Percentiles rank a stretch among this genome's conserved stretches.
phyloP scores from a whole-genome alignment of 1,284 basidiomycete species.

The Leccinum angustisporum region DNA sequence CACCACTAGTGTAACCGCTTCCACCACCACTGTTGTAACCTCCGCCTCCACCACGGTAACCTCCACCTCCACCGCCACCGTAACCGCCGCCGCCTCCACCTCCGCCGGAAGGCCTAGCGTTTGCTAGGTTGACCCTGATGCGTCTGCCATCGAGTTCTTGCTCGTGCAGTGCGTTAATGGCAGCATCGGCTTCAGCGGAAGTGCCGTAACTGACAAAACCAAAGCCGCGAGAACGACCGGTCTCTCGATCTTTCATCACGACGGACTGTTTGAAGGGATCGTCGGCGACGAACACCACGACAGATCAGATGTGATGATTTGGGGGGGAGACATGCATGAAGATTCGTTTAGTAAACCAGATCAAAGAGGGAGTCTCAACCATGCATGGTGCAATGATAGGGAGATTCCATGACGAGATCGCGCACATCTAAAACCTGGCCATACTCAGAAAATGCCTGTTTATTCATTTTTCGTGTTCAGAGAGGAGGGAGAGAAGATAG shows the following conservation, averaged over 20 bases:
- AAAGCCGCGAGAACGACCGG: constrained; percentile 94
- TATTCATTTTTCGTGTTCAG: not conserved
- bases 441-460: constrained; percentile 66
- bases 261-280: constrained; percentile 59
- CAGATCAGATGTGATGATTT: not conserved
- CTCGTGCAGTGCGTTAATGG: constrained; percentile 81
- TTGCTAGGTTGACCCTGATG: constrained; percentile 92
- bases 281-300: constrained; percentile 11
- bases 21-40: constrained; percentile 19
- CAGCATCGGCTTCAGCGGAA: constrained; percentile 67
- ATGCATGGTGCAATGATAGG: constrained; percentile 36
- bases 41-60: constrained; percentile 6
- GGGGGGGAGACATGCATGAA: constrained; percentile 25
- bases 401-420: constrained; percentile 43
- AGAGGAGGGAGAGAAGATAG: not conserved
- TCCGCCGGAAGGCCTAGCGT: constrained; percentile 58
- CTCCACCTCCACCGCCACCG: constrained; percentile 3
- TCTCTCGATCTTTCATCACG: constrained; percentile 91
- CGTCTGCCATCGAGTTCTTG: constrained; percentile 91
- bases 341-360: constrained; percentile 35
- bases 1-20: not conserved
- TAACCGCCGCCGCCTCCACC: not conserved
- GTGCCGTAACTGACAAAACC: constrained; percentile 84
- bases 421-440: constrained; percentile 76
- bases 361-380: constrained; percentile 30